Conservation (phyloP, 306 rosid genomes). For the Dryas octopetala region DNA sequence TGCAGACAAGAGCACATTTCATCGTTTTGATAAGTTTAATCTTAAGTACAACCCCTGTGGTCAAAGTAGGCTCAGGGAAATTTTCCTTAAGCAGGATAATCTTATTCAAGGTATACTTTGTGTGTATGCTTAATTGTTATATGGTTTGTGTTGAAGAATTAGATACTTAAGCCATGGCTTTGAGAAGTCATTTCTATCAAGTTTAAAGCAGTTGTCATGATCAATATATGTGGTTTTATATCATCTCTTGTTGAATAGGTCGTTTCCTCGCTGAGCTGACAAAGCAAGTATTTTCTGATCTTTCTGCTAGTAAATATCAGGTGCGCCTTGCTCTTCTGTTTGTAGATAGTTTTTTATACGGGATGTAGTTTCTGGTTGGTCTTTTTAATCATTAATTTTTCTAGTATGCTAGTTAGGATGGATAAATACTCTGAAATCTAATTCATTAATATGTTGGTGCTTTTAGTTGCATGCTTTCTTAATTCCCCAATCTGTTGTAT, state of each 20-base stretch:
- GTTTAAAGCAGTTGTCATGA: not conserved
- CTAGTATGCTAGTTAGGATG: not conserved
- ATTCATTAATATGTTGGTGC: not conserved
- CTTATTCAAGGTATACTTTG: conserved; percentile 82
- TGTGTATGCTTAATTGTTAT: conserved; percentile 6
- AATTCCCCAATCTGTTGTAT: not conserved
- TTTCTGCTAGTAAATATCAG: conserved; percentile 95
- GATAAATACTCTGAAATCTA: not conserved
- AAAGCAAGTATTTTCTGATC: conserved; percentile 91
- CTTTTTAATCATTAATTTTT: not conserved
- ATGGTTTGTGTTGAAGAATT: not conserved
- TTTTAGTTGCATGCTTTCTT: not conserved
- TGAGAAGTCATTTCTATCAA: not conserved
- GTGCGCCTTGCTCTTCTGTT: conserved; percentile 38
- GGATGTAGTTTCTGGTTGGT: not conserved
- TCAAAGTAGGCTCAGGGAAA: conserved; percentile 99
- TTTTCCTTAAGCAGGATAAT: conserved; percentile 95
- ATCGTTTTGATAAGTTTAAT: conserved; percentile 97
- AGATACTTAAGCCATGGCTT: not conserved
- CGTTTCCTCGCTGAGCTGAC: conserved; percentile 97
- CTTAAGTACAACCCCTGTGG: conserved; percentile 99
- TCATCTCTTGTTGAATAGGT: conserved; percentile 41
- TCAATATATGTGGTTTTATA: not conserved
- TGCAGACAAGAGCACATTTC: conserved; percentile 99
- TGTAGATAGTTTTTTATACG: not conserved